These are phyloP conservation scores for Claviceps cyperi DNA, from an alignment of 2,329 filamentous ascomycete genomes.

Conservation along the genomic window DNA sequence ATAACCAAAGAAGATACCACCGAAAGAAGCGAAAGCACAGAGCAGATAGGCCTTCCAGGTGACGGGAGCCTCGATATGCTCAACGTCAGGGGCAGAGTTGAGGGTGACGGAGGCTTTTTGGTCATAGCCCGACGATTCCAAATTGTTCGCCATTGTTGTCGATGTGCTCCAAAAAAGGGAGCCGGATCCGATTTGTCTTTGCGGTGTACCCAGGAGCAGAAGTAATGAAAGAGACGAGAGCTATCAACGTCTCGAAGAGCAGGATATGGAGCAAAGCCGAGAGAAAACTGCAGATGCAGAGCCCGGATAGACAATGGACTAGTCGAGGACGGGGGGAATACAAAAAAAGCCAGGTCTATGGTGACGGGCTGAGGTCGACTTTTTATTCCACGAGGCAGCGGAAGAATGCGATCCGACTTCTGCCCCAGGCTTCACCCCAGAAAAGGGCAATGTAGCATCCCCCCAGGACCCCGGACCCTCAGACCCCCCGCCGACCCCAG, in stretches of 20 bases:
- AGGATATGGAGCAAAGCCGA: neutral
- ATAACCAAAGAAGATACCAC: constrained; percentile 66
- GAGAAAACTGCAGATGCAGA: neutral
- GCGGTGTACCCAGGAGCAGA: neutral
- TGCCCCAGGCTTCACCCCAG: neutral
- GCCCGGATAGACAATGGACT: constrained; percentile 1
- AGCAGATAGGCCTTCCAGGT: constrained; percentile 55
- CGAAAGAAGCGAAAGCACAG: constrained; percentile 57
- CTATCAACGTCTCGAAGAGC: neutral
- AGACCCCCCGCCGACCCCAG: neutral
- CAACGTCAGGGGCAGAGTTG: constrained; percentile 34
- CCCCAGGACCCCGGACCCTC: neutral
- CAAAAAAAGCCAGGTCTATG: neutral
- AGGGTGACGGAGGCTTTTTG: constrained; percentile 19
- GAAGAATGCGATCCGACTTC: constrained; percentile 2
- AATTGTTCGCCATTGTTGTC: neutral
- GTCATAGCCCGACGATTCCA: constrained; percentile 10
- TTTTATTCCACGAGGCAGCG: constrained; percentile 5
- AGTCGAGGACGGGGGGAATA: no score
- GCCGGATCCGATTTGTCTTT: neutral
- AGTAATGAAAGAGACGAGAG: neutral
- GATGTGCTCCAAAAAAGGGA: neutral
- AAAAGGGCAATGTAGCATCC: constrained; percentile 2
- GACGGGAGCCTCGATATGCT: constrained; percentile 51
- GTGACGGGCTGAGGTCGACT: constrained; percentile 2